Base-by-base conservation (phyloP, 2,329 filamentous ascomycete genomes). In the Passalora sequoiae region DNA sequence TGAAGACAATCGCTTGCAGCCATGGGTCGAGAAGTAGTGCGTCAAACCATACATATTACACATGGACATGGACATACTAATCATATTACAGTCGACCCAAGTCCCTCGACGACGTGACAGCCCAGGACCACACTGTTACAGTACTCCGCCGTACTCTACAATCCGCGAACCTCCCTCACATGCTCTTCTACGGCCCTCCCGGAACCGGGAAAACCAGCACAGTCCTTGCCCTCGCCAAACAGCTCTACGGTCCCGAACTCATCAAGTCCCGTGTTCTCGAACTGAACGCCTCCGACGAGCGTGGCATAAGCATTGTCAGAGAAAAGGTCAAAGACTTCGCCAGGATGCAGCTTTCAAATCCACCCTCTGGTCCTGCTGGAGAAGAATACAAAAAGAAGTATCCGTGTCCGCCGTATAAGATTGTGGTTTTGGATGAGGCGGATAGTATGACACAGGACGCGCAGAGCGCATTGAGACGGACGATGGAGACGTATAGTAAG, bases 401-500 rank as follows among this genome's bases (percentile, higher is more conserved):
- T 60, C 89, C 92, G 0, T 97, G 91, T 63, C 92, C 92, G 16
- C 92, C 92, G 0, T 98, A 96, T 74, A 99, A 98, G 72, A 95
- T 99, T 63, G 91, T 98, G 62, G 88, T 99, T 49, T 80, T 99
- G 47, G 92, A 98, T 67, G 92, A 98, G 71, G 92, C 92, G 55
- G 92, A 99, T 66, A 92, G 85, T 55, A 97, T 99, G 91, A 98
- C 92, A 28, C 91, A 97, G 66, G 94, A 98, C 69, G 92, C 92
- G 9, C 92, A 98, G 71, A 86, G 82, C 47, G 92, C 94, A 4
- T 74, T 98, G 44, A 78, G 92, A 53, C 78, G 94, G 42, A 98
- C 92, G 1, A 99, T 99, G 92, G 92, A 99, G 70, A 94, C 89
- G 33, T 97, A 97, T 68, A 86, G 80, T 66, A 89, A 89, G 60